Base-by-base conservation (phyloP, 306 rosid genomes). In the Datisca glomerata region DNA sequence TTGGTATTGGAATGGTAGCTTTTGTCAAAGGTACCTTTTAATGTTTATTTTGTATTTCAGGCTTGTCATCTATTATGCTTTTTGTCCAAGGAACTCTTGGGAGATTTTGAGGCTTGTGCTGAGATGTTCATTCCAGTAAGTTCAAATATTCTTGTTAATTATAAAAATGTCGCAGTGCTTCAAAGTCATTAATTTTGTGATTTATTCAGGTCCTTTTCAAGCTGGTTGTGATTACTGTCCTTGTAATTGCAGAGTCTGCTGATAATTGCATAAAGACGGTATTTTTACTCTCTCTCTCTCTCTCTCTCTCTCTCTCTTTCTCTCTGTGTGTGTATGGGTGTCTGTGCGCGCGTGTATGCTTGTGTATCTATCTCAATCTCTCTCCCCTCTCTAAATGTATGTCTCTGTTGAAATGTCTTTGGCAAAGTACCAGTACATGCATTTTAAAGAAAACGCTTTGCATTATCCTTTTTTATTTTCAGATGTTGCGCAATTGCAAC, bases 171-270 rank as follows among this genome's bases (percentile, higher is more conserved):
- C n/a, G n/a, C n/a, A n/a, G n/a, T n/a, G n/a, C n/a, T 0, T 31
- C 3, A 31, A 8, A 8, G 4, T 31, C 1, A 31, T 55, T 72
- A 23, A 57, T 56, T 52, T 35, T 58, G 22, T 59, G 45, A 45
- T 39, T 47, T 65, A 29, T 80, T 50, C 99, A 91, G 99, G 93
- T 73, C 51, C 87, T 91, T 73, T 75, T 91, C 85, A 91, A 91
- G 96, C 75, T 91, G 66, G 99, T 91, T 62, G 96, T 91, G 71
- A 91, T 91, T 54, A 91, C 99, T 57, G 99, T 91, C 56, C 99
- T 91, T 68, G 99, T 91, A 69, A 91, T 91, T 73, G 86, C 86
- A 41, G 99, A 91, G 72, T 91, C 96, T 56, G 87, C 99, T 12
- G 99, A 91, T 67, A 81, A 73, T 67, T 91, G 99, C 76, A 75